A percentile compares a stretch with the other conserved stretches of the same genome.
phyloP scores from a whole-genome alignment of 2,329 filamentous ascomycete genomes.

The Ophiostoma novo-ulmi region DNA sequence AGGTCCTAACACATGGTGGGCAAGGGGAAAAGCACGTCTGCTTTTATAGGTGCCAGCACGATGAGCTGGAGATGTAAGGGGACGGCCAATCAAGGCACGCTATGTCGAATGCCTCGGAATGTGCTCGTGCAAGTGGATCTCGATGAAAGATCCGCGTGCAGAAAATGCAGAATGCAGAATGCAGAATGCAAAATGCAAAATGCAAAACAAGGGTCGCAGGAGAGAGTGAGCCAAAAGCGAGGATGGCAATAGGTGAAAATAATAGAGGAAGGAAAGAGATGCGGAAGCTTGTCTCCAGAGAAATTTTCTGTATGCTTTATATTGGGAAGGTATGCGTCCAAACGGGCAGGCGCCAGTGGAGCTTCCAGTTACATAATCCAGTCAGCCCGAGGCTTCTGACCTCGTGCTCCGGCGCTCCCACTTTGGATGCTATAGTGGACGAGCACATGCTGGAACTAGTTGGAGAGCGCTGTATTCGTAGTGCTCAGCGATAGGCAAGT shows the following conservation, averaged over 20 bases:
- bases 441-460: background rate
- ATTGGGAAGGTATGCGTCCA: background rate
- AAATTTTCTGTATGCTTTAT: conserved; percentile 18
- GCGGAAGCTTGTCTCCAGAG: background rate
- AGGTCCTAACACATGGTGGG: conserved; percentile 22
- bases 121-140: background rate
- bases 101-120: background rate
- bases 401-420: conserved; percentile 12
- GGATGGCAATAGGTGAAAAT: background rate
- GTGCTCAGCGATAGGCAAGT: background rate
- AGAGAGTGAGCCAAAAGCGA: background rate
- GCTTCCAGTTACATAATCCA: conserved; percentile 6
- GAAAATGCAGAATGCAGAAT: background rate
- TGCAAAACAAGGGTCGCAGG: background rate
- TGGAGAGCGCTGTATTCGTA: background rate
- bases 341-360: conserved; percentile 12
- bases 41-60: conserved; percentile 1
- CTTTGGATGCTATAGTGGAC: conserved; percentile 5
- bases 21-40: conserved; percentile 7
- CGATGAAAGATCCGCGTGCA: background rate
- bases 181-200: background rate
- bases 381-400: conserved; percentile 4
- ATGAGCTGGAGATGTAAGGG: conserved; percentile 1
- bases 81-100: conserved; percentile 6
- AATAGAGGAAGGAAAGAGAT: conserved; percentile 12